Conservation (phyloP, 129 eudicot species). For the Flaveria bidentis region DNA sequence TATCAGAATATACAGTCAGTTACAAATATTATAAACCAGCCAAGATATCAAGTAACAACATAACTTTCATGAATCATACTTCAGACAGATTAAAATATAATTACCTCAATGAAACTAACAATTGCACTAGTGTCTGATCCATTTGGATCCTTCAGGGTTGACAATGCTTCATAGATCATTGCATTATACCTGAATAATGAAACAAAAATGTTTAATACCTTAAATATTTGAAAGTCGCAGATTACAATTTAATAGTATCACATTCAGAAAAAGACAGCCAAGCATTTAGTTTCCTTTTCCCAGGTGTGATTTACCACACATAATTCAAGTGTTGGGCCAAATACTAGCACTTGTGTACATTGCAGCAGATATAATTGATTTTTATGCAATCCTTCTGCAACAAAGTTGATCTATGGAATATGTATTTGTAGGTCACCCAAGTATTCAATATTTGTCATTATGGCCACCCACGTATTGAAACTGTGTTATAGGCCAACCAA, state of each 20-base stretch:
- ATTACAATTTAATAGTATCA: not conserved
- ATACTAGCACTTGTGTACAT: constrained; percentile 7
- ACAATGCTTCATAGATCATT: constrained; percentile 75
- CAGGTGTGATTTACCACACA: not conserved
- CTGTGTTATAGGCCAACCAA: not conserved
- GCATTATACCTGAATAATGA: constrained; percentile 59
- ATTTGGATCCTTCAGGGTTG: constrained; percentile 62
- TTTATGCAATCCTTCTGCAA: not conserved
- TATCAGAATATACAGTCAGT: constrained; percentile 21
- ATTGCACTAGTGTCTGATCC: constrained; percentile 66
- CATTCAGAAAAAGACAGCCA: not conserved
- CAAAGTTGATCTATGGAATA: not conserved
- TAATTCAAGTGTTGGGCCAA: constrained; percentile 1
- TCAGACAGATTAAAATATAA: not conserved
- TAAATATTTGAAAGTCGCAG: not conserved
- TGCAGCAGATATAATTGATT: not conserved
- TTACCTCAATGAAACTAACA: constrained; percentile 69
- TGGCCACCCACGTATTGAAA: not conserved
- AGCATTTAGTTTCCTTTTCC: constrained; percentile 1
- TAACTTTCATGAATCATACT: not conserved
- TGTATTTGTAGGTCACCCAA: not conserved
- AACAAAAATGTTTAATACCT: constrained; percentile 2
- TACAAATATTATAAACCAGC: not conserved
- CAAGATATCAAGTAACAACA: not conserved
- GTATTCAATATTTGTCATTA: not conserved